Evolutionary conservation across 768 basidiomycete species (phyloP).

Genomic region (Amanita muscaria): DNA sequence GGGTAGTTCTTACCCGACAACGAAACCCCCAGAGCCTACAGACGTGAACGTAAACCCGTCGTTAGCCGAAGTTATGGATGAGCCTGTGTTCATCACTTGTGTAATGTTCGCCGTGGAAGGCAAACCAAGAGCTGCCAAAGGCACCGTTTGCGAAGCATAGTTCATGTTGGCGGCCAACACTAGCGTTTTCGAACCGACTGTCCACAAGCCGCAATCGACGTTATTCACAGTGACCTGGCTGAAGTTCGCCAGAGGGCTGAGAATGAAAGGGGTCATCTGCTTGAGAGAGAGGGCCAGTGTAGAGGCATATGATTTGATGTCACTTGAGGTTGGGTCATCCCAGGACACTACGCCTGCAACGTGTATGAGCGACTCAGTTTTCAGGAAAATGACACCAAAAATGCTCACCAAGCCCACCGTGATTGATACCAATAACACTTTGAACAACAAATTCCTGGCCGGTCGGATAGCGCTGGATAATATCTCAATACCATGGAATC

Average conservation of each 20-base stretch:
- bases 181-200: slow-evolving; percentile 29
- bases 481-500: neutral
- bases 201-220: slow-evolving; percentile 48
- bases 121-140: slow-evolving; percentile 23
- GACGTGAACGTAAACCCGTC: slow-evolving; percentile 26
- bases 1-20: slow-evolving; percentile 22
- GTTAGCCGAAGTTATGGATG: slow-evolving; percentile 16
- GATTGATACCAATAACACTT: slow-evolving; percentile 59
- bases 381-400: neutral
- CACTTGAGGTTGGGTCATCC: slow-evolving; percentile 43
- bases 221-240: slow-evolving; percentile 30
- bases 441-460: slow-evolving; percentile 64
- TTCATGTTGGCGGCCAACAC: slow-evolving; percentile 46
- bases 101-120: slow-evolving; percentile 8
- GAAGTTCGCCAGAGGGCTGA: slow-evolving; percentile 32
- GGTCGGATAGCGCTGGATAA: slow-evolving; percentile 41
- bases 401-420: slow-evolving; percentile 48
- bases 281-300: slow-evolving; percentile 36
- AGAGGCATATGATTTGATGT: slow-evolving; percentile 47
- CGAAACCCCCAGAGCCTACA: slow-evolving; percentile 33
- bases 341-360: slow-evolving; percentile 44
- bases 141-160: slow-evolving; percentile 26
- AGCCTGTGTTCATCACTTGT: slow-evolving; percentile 31
- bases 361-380: neutral
- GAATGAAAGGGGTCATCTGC: slow-evolving; percentile 38